Evolutionary conservation across 805 yeast genomes (phyloP).

Genomic region (Yamadazyma kitorensis): DNA sequence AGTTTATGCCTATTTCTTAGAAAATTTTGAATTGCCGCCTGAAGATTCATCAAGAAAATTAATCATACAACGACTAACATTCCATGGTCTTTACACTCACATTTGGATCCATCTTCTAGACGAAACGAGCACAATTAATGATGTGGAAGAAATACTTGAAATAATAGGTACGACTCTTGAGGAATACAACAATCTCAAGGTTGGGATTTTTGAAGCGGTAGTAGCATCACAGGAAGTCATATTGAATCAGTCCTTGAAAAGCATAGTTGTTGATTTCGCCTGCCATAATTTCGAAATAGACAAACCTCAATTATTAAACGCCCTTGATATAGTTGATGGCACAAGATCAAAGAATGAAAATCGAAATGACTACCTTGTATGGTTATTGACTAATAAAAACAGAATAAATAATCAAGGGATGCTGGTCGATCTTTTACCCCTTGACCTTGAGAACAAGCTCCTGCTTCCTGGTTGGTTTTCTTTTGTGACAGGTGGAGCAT

Average conservation of each 20-base stretch:
- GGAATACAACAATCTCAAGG: conserved; percentile 16
- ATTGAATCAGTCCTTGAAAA: conserved; percentile 8
- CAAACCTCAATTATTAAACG: background rate
- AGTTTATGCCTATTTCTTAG: conserved; percentile 20
- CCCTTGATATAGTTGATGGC: background rate
- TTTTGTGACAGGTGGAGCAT: background rate
- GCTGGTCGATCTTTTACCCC: background rate
- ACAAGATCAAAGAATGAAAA: no score
- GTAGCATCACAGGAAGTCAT: conserved; percentile 10
- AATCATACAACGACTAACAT: conserved; percentile 26
- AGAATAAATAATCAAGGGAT: no score
- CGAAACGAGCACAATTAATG: conserved; percentile 28
- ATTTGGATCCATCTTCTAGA: conserved; percentile 30
- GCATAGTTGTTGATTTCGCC: conserved; percentile 7
- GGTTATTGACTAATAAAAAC: no score
- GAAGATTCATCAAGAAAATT: conserved; percentile 20
- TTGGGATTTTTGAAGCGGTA: conserved; percentile 28
- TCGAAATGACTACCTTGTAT: no score
- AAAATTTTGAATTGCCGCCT: conserved; percentile 15
- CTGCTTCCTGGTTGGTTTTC: conserved; percentile 12
- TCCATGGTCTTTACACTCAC: conserved; percentile 26
- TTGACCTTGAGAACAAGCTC: no score
- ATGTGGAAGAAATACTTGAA: conserved; percentile 36
- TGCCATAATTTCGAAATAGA: conserved; percentile 7
- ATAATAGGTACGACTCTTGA: conserved; percentile 18